These are phyloP conservation scores for Metschnikowia picachoensis DNA, from an alignment of 805 yeast genomes.

Conservation along the genomic window DNA sequence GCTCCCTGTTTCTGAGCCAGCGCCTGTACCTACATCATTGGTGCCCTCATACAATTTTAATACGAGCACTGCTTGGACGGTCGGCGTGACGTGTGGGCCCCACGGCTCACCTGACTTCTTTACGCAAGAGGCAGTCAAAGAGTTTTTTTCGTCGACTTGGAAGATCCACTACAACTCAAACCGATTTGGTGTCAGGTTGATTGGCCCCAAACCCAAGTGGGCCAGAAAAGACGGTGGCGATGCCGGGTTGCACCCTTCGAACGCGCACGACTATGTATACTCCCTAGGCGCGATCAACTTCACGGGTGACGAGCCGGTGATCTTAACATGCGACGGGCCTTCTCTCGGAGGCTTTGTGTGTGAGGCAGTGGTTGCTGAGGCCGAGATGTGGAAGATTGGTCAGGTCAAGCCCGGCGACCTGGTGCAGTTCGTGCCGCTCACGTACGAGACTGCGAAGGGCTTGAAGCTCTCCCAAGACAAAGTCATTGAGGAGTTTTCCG, in stretches of 20 bases:
- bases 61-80: constrained; percentile 61
- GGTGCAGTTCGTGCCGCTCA: constrained; percentile 75
- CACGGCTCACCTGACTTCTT: constrained; percentile 98
- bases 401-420: constrained; percentile 94
- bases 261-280: constrained; percentile 95
- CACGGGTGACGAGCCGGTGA: constrained; percentile 98
- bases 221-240: constrained; percentile 96
- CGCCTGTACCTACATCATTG: constrained; percentile 49
- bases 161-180: constrained; percentile 96
- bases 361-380: constrained; percentile 91
- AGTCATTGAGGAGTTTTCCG: constrained; percentile 44
- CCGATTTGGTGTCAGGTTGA: constrained; percentile 90
- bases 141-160: constrained; percentile 79
- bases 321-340: constrained; percentile 96
- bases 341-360: constrained; percentile 97
- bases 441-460: constrained; percentile 61
- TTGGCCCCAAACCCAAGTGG: constrained; percentile 97
- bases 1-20: constrained; percentile 64
- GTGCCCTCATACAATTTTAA: constrained; percentile 46
- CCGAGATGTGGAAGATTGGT: constrained; percentile 98
- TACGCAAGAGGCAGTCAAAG: constrained; percentile 64
- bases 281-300: constrained; percentile 95
- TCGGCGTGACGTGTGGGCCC: constrained; percentile 95
- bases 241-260: constrained; percentile 98
- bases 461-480: constrained; percentile 61